These are phyloP conservation scores for Fusarium bactridioides DNA, from an alignment of 2,329 filamentous ascomycete species.

Conservation along the genomic window DNA sequence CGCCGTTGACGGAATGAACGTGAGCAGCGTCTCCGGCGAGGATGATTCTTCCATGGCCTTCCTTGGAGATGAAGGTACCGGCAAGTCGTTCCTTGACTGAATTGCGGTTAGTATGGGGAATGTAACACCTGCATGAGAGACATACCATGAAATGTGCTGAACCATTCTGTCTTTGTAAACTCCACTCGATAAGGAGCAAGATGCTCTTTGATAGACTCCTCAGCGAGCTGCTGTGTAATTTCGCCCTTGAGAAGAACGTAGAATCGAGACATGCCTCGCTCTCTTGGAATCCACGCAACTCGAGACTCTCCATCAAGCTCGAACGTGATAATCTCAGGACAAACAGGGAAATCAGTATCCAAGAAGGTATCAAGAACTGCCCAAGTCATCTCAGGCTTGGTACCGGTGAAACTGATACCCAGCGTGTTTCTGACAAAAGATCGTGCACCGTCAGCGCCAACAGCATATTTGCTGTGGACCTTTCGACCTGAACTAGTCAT, in stretches of 20 bases:
- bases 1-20: conserved; percentile 63
- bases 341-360: conserved; percentile 57
- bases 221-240: conserved; percentile 49
- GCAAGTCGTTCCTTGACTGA: conserved; percentile 53
- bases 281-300: conserved; percentile 58
- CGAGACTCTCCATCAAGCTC: conserved; percentile 55
- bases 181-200: conserved; percentile 53
- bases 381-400: conserved; percentile 60
- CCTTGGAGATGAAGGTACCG: conserved; percentile 49
- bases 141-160: conserved; percentile 57
- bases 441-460: conserved; percentile 62
- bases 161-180: conserved; percentile 57
- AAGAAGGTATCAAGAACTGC: conserved; percentile 58
- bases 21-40: conserved; percentile 66
- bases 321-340: conserved; percentile 58
- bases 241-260: conserved; percentile 57
- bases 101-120: neutral
- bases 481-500: conserved; percentile 44
- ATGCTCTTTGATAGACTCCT: conserved; percentile 54
- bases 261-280: conserved; percentile 56
- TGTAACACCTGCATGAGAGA: fast-evolving
- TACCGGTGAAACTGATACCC: conserved; percentile 53
- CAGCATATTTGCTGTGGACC: conserved; percentile 51
- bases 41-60: conserved; percentile 55
- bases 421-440: conserved; percentile 55